Conservation (phyloP, 2,329 filamentous ascomycete genomes). For the Myriangium duriaei region DNA sequence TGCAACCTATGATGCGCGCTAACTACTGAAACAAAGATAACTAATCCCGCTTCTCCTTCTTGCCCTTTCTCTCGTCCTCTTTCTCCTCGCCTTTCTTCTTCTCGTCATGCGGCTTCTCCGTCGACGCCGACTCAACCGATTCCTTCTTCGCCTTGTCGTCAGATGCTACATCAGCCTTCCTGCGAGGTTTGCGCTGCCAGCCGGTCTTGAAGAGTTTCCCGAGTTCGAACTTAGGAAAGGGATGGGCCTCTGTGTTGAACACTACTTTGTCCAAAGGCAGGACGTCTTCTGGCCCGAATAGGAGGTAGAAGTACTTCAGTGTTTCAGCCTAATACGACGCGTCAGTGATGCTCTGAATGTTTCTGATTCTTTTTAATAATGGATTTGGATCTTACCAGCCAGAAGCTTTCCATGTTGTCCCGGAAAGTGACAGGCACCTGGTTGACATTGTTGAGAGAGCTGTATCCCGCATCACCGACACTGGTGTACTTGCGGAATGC, state of each 20-base stretch:
- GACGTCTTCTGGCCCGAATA: conserved; percentile 75
- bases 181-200: conserved; percentile 60
- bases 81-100: conserved; percentile 2
- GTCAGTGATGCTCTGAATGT: too few relatives aligned
- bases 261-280: conserved; percentile 78
- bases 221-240: conserved; percentile 76
- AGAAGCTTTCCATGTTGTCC: conserved; percentile 99
- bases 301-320: conserved; percentile 90
- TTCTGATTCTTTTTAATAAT: conserved; percentile 2
- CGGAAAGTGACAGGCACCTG: conserved; percentile 52
- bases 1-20: too few relatives aligned
- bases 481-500: conserved; percentile 77
- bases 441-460: conserved; percentile 65
- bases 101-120: conserved; percentile 4
- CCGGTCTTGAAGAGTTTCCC: conserved; percentile 65
- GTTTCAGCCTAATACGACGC: conserved; percentile 63
- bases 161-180: too few relatives aligned
- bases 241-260: conserved; percentile 92
- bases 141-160: not conserved
- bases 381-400: conserved; percentile 85
- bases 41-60: too few relatives aligned
- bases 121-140: not conserved
- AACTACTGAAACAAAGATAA: too few relatives aligned
- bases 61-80: not conserved
- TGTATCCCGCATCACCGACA: conserved; percentile 71